A percentile compares a stretch with the other conserved stretches of the same genome.
Evolutionary conservation across 108 stramenopile genomes (phyloP).

Genomic region (Skeletonema menzelii): DNA sequence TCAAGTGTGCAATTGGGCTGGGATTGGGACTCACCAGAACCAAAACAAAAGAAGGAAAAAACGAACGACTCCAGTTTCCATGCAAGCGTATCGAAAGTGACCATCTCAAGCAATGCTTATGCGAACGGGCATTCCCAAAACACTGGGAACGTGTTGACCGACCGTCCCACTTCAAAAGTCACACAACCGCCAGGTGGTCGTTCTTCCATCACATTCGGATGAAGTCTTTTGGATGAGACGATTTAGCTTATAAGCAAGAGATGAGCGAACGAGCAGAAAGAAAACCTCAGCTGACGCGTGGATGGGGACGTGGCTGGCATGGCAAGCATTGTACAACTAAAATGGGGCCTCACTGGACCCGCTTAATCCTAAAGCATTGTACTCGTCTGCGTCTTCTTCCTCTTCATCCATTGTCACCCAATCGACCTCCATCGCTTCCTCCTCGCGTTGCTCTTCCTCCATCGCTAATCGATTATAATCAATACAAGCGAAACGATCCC

Average conservation of each 20-base stretch:
- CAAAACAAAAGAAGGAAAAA: conserved; percentile 12
- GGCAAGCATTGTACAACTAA: too few species aligned
- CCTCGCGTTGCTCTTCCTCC: conserved; percentile 92
- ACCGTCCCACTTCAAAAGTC: conserved; percentile 73
- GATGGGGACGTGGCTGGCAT: too few species aligned
- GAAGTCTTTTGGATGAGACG: not conserved
- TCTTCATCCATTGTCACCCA: conserved; percentile 88
- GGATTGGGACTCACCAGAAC: conserved; percentile 51
- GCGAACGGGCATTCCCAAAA: conserved; percentile 62
- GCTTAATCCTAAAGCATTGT: conserved; percentile 49
- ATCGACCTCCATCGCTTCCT: conserved; percentile 88
- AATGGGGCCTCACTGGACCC: conserved; percentile 58
- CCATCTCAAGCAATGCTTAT: conserved; percentile 61
- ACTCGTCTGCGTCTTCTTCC: conserved; percentile 62
- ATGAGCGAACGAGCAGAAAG: not conserved
- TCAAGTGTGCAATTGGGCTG: conserved; percentile 50
- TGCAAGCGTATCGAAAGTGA: not conserved
- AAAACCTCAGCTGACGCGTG: too few species aligned
- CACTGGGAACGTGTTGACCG: conserved; percentile 72
- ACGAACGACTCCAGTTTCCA: not conserved
- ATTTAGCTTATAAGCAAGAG: too few species aligned
- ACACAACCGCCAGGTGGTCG: conserved; percentile 68
- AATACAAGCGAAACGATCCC: conserved; percentile 96
- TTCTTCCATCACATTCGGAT: conserved; percentile 38
- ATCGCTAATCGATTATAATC: conserved; percentile 95